A percentile compares a stretch with the other conserved stretches of the same genome.
phyloP scores from a whole-genome alignment of 2,329 filamentous ascomycete species.

The Sporothrix mexicana region DNA sequence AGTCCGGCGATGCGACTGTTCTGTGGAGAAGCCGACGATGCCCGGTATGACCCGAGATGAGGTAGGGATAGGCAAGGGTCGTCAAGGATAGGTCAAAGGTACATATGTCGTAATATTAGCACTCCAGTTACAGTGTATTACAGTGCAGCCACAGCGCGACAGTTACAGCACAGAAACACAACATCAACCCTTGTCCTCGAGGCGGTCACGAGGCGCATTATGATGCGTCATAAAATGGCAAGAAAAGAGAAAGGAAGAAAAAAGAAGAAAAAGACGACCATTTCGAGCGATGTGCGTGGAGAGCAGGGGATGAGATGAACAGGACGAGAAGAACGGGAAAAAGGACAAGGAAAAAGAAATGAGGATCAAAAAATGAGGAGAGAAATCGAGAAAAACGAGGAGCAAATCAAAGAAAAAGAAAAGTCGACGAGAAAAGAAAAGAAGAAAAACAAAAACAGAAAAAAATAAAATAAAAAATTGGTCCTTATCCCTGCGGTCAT shows the following conservation, averaged over 20 bases:
- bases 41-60: constrained; percentile 20
- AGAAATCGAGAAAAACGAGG: not conserved
- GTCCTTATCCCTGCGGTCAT: not conserved
- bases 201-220: constrained; percentile 15
- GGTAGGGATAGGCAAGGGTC: not conserved
- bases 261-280: not conserved
- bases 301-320: too few species aligned
- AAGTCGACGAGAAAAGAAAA: not conserved
- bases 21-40: constrained; percentile 26
- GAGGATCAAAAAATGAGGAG: not conserved
- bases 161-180: not conserved
- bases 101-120: not conserved
- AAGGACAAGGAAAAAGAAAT: not conserved
- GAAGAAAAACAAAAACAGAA: not conserved
- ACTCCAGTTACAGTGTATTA: not conserved
- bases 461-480: not conserved
- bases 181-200: constrained; percentile 2
- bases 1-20: not conserved
- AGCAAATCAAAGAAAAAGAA: not conserved
- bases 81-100: not conserved
- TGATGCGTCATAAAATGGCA: constrained; percentile 4
- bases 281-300: constrained; percentile 4
- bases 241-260: not conserved
- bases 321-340: not conserved
- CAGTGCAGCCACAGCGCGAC: not conserved